Conservation (phyloP, 208 protist species). For the Leishmania arabica region DNA sequence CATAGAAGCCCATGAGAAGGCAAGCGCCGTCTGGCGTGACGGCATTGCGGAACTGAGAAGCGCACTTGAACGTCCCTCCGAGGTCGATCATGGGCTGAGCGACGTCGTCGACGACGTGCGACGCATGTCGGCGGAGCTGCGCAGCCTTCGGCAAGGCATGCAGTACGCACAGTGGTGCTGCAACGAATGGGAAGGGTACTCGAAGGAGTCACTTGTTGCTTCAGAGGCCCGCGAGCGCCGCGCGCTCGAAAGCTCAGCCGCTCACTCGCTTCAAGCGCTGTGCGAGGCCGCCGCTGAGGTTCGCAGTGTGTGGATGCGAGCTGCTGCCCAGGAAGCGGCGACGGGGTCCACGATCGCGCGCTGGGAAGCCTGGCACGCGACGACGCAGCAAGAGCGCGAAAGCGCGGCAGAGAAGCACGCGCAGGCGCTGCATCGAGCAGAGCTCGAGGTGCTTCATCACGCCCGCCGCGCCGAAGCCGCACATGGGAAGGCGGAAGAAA, state of each 20-base stretch:
- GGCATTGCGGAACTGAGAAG: slow-evolving; percentile 38
- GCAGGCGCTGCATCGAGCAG: not conserved
- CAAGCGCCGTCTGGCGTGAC: slow-evolving; percentile 34
- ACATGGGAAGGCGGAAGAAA: not conserved
- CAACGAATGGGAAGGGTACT: slow-evolving; percentile 19
- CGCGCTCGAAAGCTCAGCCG: slow-evolving; percentile 23
- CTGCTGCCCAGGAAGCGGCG: not conserved
- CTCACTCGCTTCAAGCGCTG: not conserved
- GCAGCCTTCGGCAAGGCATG: slow-evolving; percentile 20
- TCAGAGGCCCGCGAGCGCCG: slow-evolving; percentile 36
- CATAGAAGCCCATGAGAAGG: slow-evolving; percentile 49
- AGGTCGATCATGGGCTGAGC: slow-evolving; percentile 41
- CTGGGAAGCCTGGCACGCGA: slow-evolving; percentile 15
- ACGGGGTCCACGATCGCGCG: not conserved
- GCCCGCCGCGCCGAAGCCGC: not conserved
- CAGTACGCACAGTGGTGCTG: slow-evolving; percentile 26
- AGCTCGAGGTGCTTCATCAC: not conserved
- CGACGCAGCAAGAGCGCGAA: slow-evolving; percentile 7
- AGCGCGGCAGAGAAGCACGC: slow-evolving; percentile 6
- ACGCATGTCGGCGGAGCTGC: slow-evolving; percentile 33
- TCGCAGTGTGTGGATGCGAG: not conserved
- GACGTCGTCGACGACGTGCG: slow-evolving; percentile 50
- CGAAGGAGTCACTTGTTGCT: slow-evolving; percentile 13
- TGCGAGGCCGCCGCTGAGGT: not conserved
- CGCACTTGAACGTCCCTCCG: slow-evolving; percentile 47